These are phyloP conservation scores for Trichoderma sp. DNA, from an alignment of 2,329 filamentous ascomycete genomes.

Conservation along the genomic window DNA sequence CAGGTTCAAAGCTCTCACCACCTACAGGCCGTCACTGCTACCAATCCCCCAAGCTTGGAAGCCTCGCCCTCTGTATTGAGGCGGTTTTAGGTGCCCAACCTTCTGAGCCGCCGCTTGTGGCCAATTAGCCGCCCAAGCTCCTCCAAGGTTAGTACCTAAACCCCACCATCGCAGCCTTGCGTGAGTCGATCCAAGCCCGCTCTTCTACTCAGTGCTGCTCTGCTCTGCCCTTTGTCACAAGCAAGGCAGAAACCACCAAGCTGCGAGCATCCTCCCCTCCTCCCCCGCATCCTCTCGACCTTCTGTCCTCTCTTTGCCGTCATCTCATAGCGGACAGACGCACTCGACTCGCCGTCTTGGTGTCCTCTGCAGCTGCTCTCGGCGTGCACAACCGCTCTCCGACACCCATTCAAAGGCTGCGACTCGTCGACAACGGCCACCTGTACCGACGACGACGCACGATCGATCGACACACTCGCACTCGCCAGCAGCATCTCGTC, in stretches of 20 bases:
- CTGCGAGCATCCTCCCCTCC: not conserved
- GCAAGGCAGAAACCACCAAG: not conserved
- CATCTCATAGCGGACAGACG: not conserved
- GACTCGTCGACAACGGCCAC: not conserved
- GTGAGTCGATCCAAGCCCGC: not conserved
- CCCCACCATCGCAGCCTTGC: conserved; percentile 25
- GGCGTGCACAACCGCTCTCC: not conserved
- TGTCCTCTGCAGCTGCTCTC: not conserved
- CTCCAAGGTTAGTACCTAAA: not conserved
- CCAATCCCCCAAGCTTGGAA: not conserved
- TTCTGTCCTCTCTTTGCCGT: not conserved
- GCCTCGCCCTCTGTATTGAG: not conserved
- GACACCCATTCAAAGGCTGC: not conserved
- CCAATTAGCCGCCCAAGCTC: not conserved
- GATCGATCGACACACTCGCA: not conserved
- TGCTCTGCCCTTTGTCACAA: not conserved
- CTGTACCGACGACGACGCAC: not conserved
- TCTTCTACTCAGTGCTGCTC: not conserved
- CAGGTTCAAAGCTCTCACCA: not conserved
- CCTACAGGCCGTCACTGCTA: not conserved
- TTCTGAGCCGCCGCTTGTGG: not conserved
- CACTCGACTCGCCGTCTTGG: not conserved
- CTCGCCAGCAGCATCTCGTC: not conserved
- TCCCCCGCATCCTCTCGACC: not conserved
- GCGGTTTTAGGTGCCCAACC: not conserved